These are phyloP conservation scores for Diospyros kaki DNA, from an alignment of 148 eudicot species.

Conservation along the genomic window DNA sequence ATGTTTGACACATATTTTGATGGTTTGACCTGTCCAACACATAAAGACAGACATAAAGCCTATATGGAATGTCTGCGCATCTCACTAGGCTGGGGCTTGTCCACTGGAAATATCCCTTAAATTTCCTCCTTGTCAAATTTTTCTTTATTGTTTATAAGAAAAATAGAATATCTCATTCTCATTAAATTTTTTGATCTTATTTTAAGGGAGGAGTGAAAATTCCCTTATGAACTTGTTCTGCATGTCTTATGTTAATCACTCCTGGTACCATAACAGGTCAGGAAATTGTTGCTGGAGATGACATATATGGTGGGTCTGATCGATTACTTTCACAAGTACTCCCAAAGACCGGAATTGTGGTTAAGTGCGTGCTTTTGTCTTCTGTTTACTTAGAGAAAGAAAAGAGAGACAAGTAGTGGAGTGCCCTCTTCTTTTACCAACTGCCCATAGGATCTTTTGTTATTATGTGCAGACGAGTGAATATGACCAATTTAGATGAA, in stretches of 20 bases:
- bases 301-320: constrained; percentile 98
- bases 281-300: constrained; percentile 97
- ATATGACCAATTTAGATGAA: constrained; percentile 71
- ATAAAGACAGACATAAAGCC: too few species aligned
- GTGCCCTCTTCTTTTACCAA: background rate
- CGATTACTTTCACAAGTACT: constrained; percentile 74
- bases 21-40: too few species aligned
- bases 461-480: constrained; percentile 50
- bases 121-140: too few species aligned
- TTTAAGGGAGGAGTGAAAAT: too few species aligned
- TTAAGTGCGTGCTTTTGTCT: constrained; percentile 58
- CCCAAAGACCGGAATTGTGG: constrained; percentile 76
- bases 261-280: constrained; percentile 42
- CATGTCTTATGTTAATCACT: background rate
- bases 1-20: too few species aligned
- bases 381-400: background rate
- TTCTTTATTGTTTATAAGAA: too few species aligned
- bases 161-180: background rate
- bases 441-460: background rate
- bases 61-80: too few species aligned
- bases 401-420: background rate
- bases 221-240: background rate
- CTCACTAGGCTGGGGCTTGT: too few species aligned
- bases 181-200: too few species aligned
- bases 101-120: too few species aligned